Percentiles rank a stretch among this genome's conserved stretches.
These are phyloP conservation scores for Pilaira anomala DNA, from an alignment of 192 early-diverging fungal species.

Conservation along the genomic window DNA sequence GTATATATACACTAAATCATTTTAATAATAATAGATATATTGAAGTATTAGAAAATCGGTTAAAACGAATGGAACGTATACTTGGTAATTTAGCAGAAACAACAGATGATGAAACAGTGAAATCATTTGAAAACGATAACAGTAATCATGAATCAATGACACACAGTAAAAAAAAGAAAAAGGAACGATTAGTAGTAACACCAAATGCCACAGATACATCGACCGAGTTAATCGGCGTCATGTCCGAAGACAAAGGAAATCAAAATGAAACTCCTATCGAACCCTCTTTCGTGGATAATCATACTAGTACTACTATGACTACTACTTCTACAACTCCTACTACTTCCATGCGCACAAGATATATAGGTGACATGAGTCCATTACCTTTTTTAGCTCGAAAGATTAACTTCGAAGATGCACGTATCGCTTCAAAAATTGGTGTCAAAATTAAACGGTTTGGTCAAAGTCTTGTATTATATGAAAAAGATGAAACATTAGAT, in stretches of 20 bases:
- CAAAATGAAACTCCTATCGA: neutral
- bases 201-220: neutral
- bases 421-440: neutral
- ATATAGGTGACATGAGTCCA: conserved; percentile 30
- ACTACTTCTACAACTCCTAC: neutral
- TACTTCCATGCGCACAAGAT: conserved; percentile 13
- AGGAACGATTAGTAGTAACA: no score
- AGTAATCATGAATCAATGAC: no score
- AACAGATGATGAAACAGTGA: neutral
- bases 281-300: neutral
- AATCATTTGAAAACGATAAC: neutral
- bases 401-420: conserved; percentile 26
- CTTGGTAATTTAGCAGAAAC: conserved; percentile 23
- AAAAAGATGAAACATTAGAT: conserved; percentile 1
- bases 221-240: neutral
- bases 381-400: conserved; percentile 29
- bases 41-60: conserved; percentile 34
- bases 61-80: conserved; percentile 36
- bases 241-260: neutral
- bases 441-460: conserved; percentile 22
- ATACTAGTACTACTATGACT: neutral
- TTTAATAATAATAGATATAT: conserved; percentile 25
- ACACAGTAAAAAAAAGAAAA: no score
- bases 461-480: conserved; percentile 25
- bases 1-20: neutral